Base-by-base conservation (phyloP, 2,329 filamentous ascomycete species). In the Hypocreales sp. region DNA sequence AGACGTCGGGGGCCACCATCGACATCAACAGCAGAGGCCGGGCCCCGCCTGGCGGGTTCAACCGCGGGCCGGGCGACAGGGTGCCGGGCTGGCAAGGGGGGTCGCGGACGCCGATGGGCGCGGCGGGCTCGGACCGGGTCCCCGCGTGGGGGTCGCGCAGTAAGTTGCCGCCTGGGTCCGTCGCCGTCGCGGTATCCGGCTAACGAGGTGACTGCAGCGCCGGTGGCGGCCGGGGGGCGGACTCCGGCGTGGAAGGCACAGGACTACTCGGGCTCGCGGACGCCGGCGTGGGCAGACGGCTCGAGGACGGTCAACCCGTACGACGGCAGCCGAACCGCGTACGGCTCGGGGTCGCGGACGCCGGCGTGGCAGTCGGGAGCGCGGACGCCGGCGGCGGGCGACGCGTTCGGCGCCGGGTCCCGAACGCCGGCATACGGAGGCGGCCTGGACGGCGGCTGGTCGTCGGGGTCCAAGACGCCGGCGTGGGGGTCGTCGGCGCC, bases 321-420 rank as follows among this genome's bases (percentile, higher is more conserved):
- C 40, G 76, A 79, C 39, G 78, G 78, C 33, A 77, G 58, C 46
- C 73, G 75, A 24, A 86, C 82, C 11, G 72, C 81, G 2, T 92
- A 92, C 41, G 83, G 83, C 12, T 64, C 67, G 14, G 73, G 75
- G 17, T 66, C 67, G 25, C 71, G 79, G 28, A 84, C 78, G 2
- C 79, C 79, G 7, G 78, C 77, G 5, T 86, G 79, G 79, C 75
- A 76, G 32, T 78, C 82, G 2, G 79, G 79, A 28, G 72, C 76
- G 29, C 77, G 79, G 48, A 87, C 79, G 1, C 60, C 80, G 29
- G 70, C 71, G 2, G 42, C 41, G 13, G 59, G 63, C 10, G 68
- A 77, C 42, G 61, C 64, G 13, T 80, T 78, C 42, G 69, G 64
- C 29, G 63, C 67, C 30, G 76, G 77, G 7, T 75, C 71, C n/a